Conservation (phyloP, 352 stramenopile genomes). For the Phytophthora niederhauseri region DNA sequence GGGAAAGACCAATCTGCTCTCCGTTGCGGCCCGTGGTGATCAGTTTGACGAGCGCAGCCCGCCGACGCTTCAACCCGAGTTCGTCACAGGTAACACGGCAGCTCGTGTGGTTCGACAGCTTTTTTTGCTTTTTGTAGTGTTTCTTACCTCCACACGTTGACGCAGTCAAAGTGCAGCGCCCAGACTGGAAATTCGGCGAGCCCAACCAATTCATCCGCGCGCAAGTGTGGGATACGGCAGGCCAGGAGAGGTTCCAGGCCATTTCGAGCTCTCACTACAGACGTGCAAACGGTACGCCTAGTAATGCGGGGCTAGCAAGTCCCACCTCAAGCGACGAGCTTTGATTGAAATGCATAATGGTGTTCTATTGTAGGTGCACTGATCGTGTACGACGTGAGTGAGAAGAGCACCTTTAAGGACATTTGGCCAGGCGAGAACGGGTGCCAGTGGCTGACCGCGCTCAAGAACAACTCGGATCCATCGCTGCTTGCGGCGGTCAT, state of each 20-base stretch:
- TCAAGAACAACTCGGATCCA: constrained; percentile 70
- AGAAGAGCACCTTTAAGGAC: constrained; percentile 71
- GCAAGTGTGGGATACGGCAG: constrained; percentile 75
- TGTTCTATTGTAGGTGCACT: constrained; percentile 48
- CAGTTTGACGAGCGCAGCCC: constrained; percentile 63
- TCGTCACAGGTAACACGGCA: constrained; percentile 51
- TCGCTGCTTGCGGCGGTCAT: constrained; percentile 58
- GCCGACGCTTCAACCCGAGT: constrained; percentile 64
- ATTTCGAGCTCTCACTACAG: constrained; percentile 80
- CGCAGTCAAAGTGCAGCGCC: constrained; percentile 62
- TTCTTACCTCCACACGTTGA: neutral
- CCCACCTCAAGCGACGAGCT: neutral
- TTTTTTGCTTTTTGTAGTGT: neutral
- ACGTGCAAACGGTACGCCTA: constrained; percentile 50
- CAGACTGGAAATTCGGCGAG: constrained; percentile 74
- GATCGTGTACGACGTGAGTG: constrained; percentile 71
- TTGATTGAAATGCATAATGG: neutral
- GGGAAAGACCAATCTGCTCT: constrained; percentile 72
- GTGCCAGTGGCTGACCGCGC: constrained; percentile 63
- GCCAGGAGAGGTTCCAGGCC: constrained; percentile 74
- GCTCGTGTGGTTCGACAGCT: neutral
- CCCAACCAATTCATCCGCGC: constrained; percentile 68
- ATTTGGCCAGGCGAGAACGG: constrained; percentile 53
- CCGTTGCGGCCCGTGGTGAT: constrained; percentile 55
- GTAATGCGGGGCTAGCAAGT: neutral